phyloP scores from a whole-genome alignment of 257 asterid genomes.

The Solanum sejunctum region DNA sequence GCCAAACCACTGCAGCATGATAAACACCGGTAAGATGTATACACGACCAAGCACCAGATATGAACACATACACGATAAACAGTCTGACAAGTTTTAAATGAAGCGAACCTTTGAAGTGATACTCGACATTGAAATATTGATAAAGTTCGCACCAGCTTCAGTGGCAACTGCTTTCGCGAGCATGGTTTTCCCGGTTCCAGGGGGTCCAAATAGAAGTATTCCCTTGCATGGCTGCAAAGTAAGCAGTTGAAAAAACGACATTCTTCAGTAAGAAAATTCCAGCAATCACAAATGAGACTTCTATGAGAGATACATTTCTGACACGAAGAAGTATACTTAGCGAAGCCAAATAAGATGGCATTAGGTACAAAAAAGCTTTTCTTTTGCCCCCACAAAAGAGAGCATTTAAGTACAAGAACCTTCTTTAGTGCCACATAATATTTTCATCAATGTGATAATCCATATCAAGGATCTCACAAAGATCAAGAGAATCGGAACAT shows the following conservation, averaged over 20 bases:
- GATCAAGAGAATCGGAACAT: neutral
- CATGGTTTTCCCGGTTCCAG: conserved; percentile 93
- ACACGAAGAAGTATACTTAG: neutral
- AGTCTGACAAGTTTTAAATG: neutral
- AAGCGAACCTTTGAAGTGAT: conserved; percentile 66
- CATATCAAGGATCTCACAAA: neutral
- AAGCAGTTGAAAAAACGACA: neutral
- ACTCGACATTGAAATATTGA: conserved; percentile 87
- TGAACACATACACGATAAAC: neutral
- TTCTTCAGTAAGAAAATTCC: neutral
- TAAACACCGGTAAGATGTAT: neutral
- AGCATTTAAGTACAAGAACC: neutral
- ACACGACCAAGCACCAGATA: neutral
- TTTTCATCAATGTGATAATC: neutral
- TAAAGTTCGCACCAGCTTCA: conserved; percentile 92
- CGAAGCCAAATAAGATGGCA: neutral
- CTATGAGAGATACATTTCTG: neutral
- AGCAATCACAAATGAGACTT: neutral
- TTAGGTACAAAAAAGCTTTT: neutral
- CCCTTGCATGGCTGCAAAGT: conserved; percentile 80
- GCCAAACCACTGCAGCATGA: conserved; percentile 65
- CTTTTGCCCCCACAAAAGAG: neutral
- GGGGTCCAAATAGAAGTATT: conserved; percentile 81
- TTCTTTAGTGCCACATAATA: neutral
- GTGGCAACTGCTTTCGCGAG: conserved; percentile 93